Evolutionary conservation across 129 eudicot species (phyloP).

Genomic region (Lonicera japonica): DNA sequence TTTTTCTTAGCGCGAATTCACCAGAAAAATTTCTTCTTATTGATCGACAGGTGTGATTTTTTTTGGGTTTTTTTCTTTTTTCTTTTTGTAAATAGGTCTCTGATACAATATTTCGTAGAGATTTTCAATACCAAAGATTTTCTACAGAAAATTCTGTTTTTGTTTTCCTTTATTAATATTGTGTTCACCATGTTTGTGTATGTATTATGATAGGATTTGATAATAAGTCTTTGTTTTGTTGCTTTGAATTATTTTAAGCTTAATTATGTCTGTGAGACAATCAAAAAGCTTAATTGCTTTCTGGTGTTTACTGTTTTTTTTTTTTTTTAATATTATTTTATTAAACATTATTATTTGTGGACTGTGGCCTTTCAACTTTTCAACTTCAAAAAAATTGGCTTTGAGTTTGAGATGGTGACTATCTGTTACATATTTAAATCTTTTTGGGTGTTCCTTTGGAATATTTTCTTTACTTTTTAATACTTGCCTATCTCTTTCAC

Average conservation of each 20-base stretch:
- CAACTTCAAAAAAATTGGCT: neutral
- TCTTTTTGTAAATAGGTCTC: slow-evolving; percentile 59
- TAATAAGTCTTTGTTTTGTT: slow-evolving; percentile 9
- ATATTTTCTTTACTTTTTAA: slow-evolving; percentile 6
- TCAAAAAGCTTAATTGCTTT: slow-evolving; percentile 15
- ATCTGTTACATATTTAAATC: slow-evolving; percentile 12
- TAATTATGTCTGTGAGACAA: slow-evolving; percentile 13
- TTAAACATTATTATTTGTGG: neutral
- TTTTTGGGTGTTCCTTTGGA: slow-evolving; percentile 14
- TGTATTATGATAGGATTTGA: slow-evolving; percentile 15
- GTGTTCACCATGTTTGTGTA: slow-evolving; percentile 14
- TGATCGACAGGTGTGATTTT: slow-evolving; percentile 46
- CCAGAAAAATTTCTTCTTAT: slow-evolving; percentile 12
- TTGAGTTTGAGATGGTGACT: slow-evolving; percentile 30
- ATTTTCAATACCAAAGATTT: slow-evolving; percentile 13
- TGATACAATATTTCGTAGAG: slow-evolving; percentile 20
- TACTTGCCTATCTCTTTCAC: slow-evolving; percentile 15
- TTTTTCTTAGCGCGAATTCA: slow-evolving; percentile 34
- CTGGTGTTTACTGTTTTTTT: neutral
- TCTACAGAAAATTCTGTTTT: slow-evolving; percentile 4
- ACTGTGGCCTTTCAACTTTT: neutral
- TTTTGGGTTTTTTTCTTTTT: slow-evolving; percentile 5
- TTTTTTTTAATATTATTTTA: too few species aligned
- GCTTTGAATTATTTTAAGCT: slow-evolving; percentile 3
- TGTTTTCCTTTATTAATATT: neutral